Conservation (phyloP, 345 rosid genomes). For the Brassica cretica region DNA sequence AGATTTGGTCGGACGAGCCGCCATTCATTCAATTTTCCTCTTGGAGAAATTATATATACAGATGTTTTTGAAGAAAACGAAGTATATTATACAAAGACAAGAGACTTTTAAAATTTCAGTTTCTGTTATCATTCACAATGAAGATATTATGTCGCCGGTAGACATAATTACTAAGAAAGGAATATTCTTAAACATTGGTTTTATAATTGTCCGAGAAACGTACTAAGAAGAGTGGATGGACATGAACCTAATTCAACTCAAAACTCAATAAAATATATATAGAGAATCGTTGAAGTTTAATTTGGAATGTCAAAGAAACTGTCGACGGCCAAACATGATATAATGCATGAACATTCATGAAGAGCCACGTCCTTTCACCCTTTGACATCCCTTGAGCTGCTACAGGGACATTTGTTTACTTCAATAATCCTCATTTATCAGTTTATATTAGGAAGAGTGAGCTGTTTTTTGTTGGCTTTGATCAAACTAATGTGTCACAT, state of each 20-base stretch:
- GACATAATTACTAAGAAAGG: conserved; percentile 19
- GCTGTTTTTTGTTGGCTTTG: neutral
- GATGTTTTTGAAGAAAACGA: neutral
- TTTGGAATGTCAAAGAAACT: conserved; percentile 12
- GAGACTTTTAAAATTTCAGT: neutral
- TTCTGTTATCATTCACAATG: conserved; percentile 7
- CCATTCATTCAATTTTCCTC: conserved; percentile 21
- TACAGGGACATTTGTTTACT: conserved; percentile 31
- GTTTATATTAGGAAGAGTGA: neutral
- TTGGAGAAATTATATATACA: neutral
- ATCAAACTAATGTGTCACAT: conserved; percentile 32
- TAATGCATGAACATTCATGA: conserved; percentile 38
- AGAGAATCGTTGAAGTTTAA: conserved; percentile 29
- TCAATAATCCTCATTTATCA: conserved; percentile 19
- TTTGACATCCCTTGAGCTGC: conserved; percentile 28
- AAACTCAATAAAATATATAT: neutral
- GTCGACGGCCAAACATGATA: conserved; percentile 24
- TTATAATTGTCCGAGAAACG: neutral
- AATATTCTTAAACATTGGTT: conserved; percentile 23
- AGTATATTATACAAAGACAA: neutral
- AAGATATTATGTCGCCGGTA: conserved; percentile 7
- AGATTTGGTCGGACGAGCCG: conserved; percentile 19
- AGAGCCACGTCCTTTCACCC: conserved; percentile 29
- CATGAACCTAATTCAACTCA: conserved; percentile 29
- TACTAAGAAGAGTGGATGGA: conserved; percentile 31